phyloP scores from a whole-genome alignment of 305 asterid species.

The Salvia sclarea region DNA sequence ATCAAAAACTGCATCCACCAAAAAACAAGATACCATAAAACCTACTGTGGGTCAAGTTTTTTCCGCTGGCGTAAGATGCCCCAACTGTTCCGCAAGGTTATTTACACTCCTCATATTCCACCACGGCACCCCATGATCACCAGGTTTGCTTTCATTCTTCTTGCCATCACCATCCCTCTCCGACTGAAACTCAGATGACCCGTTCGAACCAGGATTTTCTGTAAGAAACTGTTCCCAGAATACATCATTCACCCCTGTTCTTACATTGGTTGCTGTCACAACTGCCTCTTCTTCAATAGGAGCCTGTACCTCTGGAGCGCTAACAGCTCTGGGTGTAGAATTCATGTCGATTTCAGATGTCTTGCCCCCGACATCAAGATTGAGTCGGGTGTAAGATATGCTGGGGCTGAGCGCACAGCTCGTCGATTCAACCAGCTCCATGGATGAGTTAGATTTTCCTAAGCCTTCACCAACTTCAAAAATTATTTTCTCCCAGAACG shows the following conservation, averaged over 20 bases:
- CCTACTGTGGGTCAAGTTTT: slow-evolving; percentile 49
- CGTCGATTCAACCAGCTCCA: slow-evolving; percentile 57
- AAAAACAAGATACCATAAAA: slow-evolving; percentile 24
- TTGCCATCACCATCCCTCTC: slow-evolving; percentile 43
- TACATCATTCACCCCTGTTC: slow-evolving; percentile 72
- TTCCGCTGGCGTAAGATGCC: slow-evolving; percentile 69
- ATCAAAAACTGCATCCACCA: slow-evolving; percentile 27
- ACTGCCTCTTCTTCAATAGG: slow-evolving; percentile 41
- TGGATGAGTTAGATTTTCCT: slow-evolving; percentile 40
- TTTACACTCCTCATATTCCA: slow-evolving; percentile 61
- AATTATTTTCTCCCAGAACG: slow-evolving; percentile 65
- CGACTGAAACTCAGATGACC: slow-evolving; percentile 48
- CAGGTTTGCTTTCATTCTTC: slow-evolving; percentile 48
- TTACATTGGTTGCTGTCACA: slow-evolving; percentile 41
- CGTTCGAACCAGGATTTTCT: slow-evolving; percentile 74
- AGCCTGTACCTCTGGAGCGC: slow-evolving; percentile 36
- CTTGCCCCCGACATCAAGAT: slow-evolving; percentile 41
- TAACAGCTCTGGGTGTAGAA: slow-evolving; percentile 49
- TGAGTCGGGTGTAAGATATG: slow-evolving; percentile 57
- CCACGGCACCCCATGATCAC: slow-evolving; percentile 48
- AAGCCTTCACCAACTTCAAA: slow-evolving; percentile 42
- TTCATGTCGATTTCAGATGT: slow-evolving; percentile 64
- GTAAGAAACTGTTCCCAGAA: slow-evolving; percentile 94
- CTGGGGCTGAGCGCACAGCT: slow-evolving; percentile 58
- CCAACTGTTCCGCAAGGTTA: slow-evolving; percentile 63